phyloP scores from a whole-genome alignment of 2,329 filamentous ascomycete genomes.

The Dothideomycetes sp. region DNA sequence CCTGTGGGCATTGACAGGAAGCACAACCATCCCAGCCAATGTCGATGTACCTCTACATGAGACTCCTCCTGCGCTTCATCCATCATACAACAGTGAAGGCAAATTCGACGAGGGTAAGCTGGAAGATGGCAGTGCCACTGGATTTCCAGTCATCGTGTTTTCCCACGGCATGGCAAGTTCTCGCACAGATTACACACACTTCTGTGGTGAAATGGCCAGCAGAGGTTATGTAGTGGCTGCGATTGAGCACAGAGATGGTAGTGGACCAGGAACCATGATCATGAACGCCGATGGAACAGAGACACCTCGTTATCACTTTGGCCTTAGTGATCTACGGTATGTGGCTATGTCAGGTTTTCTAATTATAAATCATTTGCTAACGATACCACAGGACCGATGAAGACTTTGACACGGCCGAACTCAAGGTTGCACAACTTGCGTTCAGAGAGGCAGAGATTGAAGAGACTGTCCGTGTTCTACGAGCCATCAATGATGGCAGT shows the following conservation, averaged over 20 bases:
- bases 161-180: conserved; percentile 39
- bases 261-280: conserved; percentile 35
- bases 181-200: conserved; percentile 38
- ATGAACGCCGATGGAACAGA: conserved; percentile 27
- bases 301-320: conserved; percentile 12
- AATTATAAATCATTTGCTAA: not conserved
- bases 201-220: conserved; percentile 37
- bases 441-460: conserved; percentile 39
- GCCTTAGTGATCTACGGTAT: conserved; percentile 17
- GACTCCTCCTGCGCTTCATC: conserved; percentile 19
- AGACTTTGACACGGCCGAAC: conserved; percentile 21
- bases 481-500: conserved; percentile 31
- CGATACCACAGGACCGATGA: not conserved
- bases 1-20: conserved; percentile 34
- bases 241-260: conserved; percentile 40
- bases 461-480: conserved; percentile 36
- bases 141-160: conserved; percentile 37
- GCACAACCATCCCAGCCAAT: conserved; percentile 34
- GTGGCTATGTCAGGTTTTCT: not conserved
- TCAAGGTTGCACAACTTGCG: conserved; percentile 35
- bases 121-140: conserved; percentile 21
- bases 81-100: conserved; percentile 12
- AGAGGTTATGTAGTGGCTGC: conserved; percentile 38
- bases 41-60: conserved; percentile 35
- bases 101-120: conserved; percentile 8